Base-by-base conservation (phyloP, 2,329 filamentous ascomycete genomes). In the Paecilomyces fulvus region DNA sequence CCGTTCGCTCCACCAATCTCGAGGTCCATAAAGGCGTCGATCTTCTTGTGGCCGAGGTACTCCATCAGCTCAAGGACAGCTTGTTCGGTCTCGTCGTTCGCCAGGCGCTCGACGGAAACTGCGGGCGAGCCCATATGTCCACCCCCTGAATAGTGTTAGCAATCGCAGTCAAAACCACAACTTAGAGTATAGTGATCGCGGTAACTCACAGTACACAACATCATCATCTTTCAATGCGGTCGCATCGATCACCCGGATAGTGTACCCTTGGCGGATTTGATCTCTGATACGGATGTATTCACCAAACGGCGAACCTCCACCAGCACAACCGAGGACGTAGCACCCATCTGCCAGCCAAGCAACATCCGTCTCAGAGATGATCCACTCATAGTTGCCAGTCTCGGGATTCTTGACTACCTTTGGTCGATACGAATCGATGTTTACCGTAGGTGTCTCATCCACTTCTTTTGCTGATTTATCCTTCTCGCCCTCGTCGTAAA, bases 1-100 rank as follows among this genome's bases (percentile, higher is more conserved):
- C 84, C 84, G 60, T 88, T 88, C 3, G 79, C 79, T 6, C 85
- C 85, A n/a, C 85, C 85, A 55, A 88, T 85, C 63, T 88, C 85
- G 10, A 86, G 67, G 1, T 82, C 78, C 59, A 87, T 82, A 59
- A 86, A 80, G 37, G 82, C 80, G 20, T 83, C 80, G 21, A 81
- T 77, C 1, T 67, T 65, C 14, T 69, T 65, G 37, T 75, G 70
- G 51, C 63, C 57, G n/a, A 79, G 73, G 28, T 79, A 77, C 51
- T 79, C 77, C 67, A 80, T 83, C 10, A 86, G 71, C 62, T 81
- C 81, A 3, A 63, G 59, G 49, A 74, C 68, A 1, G 74, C 74
- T 51, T 73, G 64, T 3, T 71, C 65, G 6, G 70, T 73, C 65
- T 86, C 83, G 61, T 83, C 77, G 11, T 80, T 81, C 1, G 77